These are phyloP conservation scores for Diplodia sapinea DNA, from an alignment of 2,329 filamentous ascomycete genomes.

Conservation along the genomic window DNA sequence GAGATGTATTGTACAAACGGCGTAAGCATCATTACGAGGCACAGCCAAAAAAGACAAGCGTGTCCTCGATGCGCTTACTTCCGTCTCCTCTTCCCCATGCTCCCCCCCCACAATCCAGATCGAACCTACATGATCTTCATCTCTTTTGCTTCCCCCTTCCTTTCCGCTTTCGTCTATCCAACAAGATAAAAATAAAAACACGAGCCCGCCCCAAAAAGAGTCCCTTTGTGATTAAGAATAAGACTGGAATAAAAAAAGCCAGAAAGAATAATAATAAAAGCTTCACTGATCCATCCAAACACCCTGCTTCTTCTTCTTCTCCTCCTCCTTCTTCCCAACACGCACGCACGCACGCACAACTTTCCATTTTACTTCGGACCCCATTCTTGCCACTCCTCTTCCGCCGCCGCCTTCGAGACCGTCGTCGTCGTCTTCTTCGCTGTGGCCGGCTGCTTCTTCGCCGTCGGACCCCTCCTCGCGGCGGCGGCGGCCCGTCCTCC, in stretches of 20 bases:
- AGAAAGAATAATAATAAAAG: background rate
- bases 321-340: too few species aligned
- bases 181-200: background rate
- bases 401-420: slow-evolving; percentile 8
- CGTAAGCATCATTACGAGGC: background rate
- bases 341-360: too few species aligned
- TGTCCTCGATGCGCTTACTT: background rate
- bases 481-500: too few species aligned
- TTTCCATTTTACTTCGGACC: slow-evolving; percentile 5
- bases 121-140: too few species aligned
- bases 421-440: background rate
- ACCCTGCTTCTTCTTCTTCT: background rate
- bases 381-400: slow-evolving; percentile 31
- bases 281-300: background rate
- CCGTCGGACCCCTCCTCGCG: background rate
- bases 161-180: slow-evolving; percentile 10
- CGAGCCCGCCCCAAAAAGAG: background rate
- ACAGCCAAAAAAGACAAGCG: background rate
- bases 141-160: background rate
- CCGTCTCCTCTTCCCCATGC: background rate
- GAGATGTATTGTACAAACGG: slow-evolving; percentile 3
- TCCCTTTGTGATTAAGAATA: background rate
- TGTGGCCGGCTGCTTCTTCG: background rate
- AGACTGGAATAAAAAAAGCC: background rate
- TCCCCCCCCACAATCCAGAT: background rate